Evolutionary conservation across 2,329 filamentous ascomycete species (phyloP).

Genomic region (Emmonsiellopsis sp.): DNA sequence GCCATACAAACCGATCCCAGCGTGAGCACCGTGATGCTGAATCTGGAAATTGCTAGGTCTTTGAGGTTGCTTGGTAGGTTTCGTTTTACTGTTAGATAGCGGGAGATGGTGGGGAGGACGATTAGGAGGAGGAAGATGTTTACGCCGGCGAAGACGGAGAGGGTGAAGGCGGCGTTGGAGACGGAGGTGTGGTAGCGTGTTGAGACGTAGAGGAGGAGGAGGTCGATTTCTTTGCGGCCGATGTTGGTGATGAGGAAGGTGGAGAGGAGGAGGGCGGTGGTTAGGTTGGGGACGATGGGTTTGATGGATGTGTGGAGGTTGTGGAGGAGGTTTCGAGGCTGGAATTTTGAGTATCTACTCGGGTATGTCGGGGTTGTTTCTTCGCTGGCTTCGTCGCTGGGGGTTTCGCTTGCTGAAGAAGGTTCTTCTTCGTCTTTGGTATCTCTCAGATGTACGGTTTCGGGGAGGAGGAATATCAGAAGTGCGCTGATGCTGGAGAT

Average conservation of each 20-base stretch:
- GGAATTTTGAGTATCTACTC: background rate
- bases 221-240: conserved; percentile 37
- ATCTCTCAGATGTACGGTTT: conserved; percentile 25
- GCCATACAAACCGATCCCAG: conserved; percentile 40
- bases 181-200: conserved; percentile 43
- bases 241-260: conserved; percentile 42
- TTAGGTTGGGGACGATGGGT: conserved; percentile 32
- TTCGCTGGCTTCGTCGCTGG: background rate
- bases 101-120: conserved; percentile 35
- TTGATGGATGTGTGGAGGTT: conserved; percentile 8
- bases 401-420: background rate
- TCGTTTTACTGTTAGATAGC: conserved; percentile 20
- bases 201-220: conserved; percentile 45
- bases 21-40: conserved; percentile 35
- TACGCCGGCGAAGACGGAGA: conserved; percentile 39
- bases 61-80: conserved; percentile 29
- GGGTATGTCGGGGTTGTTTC: background rate
- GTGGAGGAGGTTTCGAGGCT: background rate
- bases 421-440: background rate
- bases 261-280: conserved; percentile 35
- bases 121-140: conserved; percentile 41
- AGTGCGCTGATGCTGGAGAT: conserved; percentile 25
- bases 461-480: conserved; percentile 27
- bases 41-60: conserved; percentile 39
- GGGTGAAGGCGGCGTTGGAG: conserved; percentile 33